Conservation (phyloP, 805 yeast species). For the Cyberlindnera mycetangii region DNA sequence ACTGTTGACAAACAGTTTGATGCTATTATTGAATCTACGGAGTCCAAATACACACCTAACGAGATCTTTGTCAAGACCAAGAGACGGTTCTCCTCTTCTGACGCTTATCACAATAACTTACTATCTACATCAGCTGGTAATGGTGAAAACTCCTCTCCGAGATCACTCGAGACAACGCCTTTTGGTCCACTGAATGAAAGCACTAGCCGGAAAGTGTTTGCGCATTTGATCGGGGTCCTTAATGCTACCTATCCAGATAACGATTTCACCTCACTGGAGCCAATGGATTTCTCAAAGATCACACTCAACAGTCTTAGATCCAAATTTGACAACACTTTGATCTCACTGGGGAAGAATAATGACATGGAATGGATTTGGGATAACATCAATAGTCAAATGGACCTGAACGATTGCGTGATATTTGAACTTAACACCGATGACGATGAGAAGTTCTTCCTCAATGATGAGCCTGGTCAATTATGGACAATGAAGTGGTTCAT, state of each 20-base stretch:
- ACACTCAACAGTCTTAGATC: conserved; percentile 50
- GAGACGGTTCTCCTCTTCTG: conserved; percentile 34
- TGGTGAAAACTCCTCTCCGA: conserved; percentile 15
- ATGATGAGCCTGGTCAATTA: conserved; percentile 26
- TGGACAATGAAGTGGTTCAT: conserved; percentile 79
- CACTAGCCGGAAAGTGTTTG: conserved; percentile 86
- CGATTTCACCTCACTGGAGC: conserved; percentile 85
- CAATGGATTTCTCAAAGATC: conserved; percentile 60
- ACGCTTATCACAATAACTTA: conserved; percentile 6
- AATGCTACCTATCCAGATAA: conserved; percentile 96
- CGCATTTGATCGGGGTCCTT: conserved; percentile 83
- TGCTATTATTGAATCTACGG: conserved; percentile 34
- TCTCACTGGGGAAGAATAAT: conserved; percentile 57
- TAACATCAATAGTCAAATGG: conserved; percentile 78
- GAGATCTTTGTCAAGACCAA: conserved; percentile 39
- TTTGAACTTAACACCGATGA: conserved; percentile 55
- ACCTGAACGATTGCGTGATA: conserved; percentile 49
- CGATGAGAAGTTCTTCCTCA: conserved; percentile 24
- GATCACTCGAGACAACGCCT: conserved; percentile 44
- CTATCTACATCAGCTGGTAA: conserved; percentile 14
- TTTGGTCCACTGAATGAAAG: conserved; percentile 89
- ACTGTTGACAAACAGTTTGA: conserved; percentile 81
- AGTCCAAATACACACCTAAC: conserved; percentile 19
- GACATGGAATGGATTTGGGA: conserved; percentile 78
- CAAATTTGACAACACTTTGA: conserved; percentile 73